These are phyloP conservation scores for Sarocladium oryzae DNA, from an alignment of 2,329 filamentous ascomycete species.

Conservation along the genomic window DNA sequence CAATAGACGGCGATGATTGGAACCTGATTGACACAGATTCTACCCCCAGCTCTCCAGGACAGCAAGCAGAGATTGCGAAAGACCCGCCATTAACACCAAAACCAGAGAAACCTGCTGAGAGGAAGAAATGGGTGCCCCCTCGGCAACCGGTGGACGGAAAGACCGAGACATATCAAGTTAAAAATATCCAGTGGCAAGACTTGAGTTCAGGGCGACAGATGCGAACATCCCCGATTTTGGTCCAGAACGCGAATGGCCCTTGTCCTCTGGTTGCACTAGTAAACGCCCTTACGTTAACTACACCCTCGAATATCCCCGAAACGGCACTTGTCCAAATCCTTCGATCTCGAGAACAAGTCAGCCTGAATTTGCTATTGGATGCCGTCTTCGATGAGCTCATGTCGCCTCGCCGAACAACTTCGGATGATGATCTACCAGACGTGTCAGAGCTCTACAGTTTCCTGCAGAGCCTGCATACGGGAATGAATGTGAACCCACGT, in stretches of 20 bases:
- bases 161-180: conserved; percentile 83
- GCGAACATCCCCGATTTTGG: conserved; percentile 75
- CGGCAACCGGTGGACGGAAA: conserved; percentile 36
- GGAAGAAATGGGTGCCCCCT: conserved; percentile 30
- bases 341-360: conserved; percentile 77
- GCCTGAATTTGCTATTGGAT: conserved; percentile 75
- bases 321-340: conserved; percentile 74
- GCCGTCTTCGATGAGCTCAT: conserved; percentile 92
- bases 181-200: conserved; percentile 83
- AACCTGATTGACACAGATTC: conserved; percentile 37
- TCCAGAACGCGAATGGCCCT: conserved; percentile 91
- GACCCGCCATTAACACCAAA: conserved; percentile 33
- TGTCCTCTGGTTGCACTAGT: conserved; percentile 90
- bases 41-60: conserved; percentile 10
- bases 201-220: conserved; percentile 50
- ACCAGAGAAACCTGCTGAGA: conserved; percentile 19
- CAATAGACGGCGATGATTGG: conserved; percentile 38
- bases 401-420: conserved; percentile 60
- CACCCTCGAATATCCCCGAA: conserved; percentile 52
- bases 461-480: conserved; percentile 80
- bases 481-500: conserved; percentile 95
- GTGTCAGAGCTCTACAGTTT: conserved; percentile 84
- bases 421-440: conserved; percentile 66
- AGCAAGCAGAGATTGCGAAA: conserved; percentile 8
- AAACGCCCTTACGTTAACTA: conserved; percentile 83